Percentiles rank a stretch among this genome's conserved stretches.
phyloP scores from a whole-genome alignment of 495 filamentous ascomycete genomes.

The Podospora anserina region DNA sequence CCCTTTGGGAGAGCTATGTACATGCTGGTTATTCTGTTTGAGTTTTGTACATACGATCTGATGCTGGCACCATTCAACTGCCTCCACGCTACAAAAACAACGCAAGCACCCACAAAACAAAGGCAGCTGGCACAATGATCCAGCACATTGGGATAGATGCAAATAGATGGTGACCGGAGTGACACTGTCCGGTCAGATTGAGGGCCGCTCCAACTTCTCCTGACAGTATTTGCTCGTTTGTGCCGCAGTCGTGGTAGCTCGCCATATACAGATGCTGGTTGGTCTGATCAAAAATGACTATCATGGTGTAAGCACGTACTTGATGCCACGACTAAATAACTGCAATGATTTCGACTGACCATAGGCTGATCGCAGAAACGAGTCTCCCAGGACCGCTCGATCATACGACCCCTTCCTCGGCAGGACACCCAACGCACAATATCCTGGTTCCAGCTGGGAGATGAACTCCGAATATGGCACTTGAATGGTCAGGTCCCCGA shows the following conservation, averaged over 20 bases:
- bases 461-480: slow-evolving; percentile 54
- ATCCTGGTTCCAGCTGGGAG: slow-evolving; percentile 44
- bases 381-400: slow-evolving; percentile 70
- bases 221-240: slow-evolving; percentile 20
- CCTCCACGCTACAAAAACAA: background rate
- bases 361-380: slow-evolving; percentile 78
- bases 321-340: too few species aligned
- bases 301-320: background rate
- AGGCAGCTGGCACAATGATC: background rate
- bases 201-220: slow-evolving; percentile 8
- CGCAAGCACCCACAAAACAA: background rate
- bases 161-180: background rate
- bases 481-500: slow-evolving; percentile 61
- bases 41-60: too few species aligned
- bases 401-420: slow-evolving; percentile 52
- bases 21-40: too few species aligned
- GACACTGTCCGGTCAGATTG: slow-evolving; percentile 16
- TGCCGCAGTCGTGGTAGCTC: slow-evolving; percentile 24
- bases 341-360: slow-evolving; percentile 29
- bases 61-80: background rate
- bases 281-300: slow-evolving; percentile 27
- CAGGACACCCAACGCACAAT: slow-evolving; percentile 66
- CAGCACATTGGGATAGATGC: background rate
- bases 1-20: too few species aligned
- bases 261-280: slow-evolving; percentile 23